These are phyloP conservation scores for Aspergillus flavus DNA, from an alignment of 2,329 filamentous ascomycete species.

Conservation along the genomic window DNA sequence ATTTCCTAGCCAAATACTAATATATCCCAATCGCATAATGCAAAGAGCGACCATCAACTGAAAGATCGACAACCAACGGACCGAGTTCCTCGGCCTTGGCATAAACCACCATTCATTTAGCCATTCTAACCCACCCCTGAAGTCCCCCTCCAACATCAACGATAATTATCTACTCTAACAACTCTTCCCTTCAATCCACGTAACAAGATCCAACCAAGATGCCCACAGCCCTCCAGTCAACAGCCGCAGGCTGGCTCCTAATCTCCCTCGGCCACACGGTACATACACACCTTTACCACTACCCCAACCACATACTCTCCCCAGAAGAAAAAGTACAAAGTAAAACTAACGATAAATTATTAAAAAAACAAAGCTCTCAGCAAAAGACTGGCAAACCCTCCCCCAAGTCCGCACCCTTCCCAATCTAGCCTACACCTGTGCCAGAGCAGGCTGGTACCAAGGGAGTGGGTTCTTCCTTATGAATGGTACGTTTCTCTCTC, in stretches of 20 bases:
- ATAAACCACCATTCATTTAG: background rate
- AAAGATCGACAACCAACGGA: background rate
- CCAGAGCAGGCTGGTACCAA: constrained; percentile 29
- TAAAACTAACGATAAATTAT: constrained; percentile 3
- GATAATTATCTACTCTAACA: background rate
- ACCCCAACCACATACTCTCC: background rate
- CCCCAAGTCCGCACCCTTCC: constrained; percentile 25
- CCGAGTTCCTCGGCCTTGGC: background rate
- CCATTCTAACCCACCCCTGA: background rate
- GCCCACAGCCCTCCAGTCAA: constrained; percentile 17
- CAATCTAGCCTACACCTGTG: constrained; percentile 26
- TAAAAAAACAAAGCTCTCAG: constrained; percentile 7
- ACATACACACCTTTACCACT: background rate
- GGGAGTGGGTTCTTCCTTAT: constrained; percentile 28
- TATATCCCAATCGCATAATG: background rate
- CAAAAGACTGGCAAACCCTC: constrained; percentile 22
- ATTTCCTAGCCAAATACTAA: no score
- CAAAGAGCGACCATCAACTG: background rate
- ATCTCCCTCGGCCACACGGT: constrained; percentile 24
- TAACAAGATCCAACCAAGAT: constrained; percentile 4
- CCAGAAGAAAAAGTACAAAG: background rate
- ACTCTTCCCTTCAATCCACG: background rate
- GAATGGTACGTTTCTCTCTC: constrained; percentile 16
- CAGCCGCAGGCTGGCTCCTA: constrained; percentile 20
- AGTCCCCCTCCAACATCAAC: background rate